Percentiles rank a stretch among this genome's conserved stretches.
These are phyloP conservation scores for Tilletia caries DNA, from an alignment of 1,284 basidiomycete genomes.

Conservation along the genomic window DNA sequence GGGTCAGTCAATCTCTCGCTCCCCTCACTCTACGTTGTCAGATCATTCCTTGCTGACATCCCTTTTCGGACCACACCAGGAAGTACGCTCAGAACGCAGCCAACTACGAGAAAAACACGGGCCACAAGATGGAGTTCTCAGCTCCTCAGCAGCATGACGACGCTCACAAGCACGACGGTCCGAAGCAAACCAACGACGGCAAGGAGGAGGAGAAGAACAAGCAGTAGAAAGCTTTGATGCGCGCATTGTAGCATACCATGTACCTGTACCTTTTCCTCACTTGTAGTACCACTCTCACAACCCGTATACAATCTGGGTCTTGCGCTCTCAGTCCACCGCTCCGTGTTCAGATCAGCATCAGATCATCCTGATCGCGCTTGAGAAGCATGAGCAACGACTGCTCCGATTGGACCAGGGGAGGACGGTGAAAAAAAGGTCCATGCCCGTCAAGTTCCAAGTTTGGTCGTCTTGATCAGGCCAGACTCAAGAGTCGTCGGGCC, in stretches of 20 bases:
- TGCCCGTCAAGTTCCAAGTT: conserved; percentile 59
- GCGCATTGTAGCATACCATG: neutral
- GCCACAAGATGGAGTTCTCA: neutral
- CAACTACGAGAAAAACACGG: conserved; percentile 9
- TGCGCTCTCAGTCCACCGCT: neutral
- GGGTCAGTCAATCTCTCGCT: neutral
- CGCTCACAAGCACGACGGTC: neutral
- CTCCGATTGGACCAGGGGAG: too few relatives aligned
- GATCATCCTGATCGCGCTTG: too few relatives aligned
- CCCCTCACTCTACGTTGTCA: neutral
- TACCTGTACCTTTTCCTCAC: neutral
- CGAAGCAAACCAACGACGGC: neutral
- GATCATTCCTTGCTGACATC: neutral
- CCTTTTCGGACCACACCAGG: neutral
- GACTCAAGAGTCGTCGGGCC: conserved; percentile 59
- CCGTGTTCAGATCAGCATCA: too few relatives aligned
- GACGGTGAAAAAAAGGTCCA: too few relatives aligned
- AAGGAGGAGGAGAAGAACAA: neutral
- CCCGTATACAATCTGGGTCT: neutral
- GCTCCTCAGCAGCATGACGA: neutral
- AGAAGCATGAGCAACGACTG: too few relatives aligned
- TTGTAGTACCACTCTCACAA: neutral
- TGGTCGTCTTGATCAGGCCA: conserved; percentile 59
- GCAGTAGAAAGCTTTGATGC: neutral
- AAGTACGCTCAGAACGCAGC: conserved; percentile 10